Base-by-base conservation (phyloP, 2,329 filamentous ascomycete species). In the Capronia americana region DNA sequence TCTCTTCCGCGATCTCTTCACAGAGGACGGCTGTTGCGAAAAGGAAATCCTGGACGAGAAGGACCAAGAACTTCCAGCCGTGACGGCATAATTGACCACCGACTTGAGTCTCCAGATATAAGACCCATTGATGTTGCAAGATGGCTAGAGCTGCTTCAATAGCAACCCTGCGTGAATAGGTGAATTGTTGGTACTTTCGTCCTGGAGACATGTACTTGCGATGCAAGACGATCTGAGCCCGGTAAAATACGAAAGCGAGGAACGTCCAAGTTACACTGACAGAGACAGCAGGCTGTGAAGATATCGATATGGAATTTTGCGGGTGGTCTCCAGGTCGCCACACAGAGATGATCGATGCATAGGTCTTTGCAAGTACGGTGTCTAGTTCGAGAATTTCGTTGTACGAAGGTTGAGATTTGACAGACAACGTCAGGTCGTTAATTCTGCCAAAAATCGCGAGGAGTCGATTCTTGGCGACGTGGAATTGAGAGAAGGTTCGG, bases 1-100 rank as follows among this genome's bases (percentile, higher is more conserved):
- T 50, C 20, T 76, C 75, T 23, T 73, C 73, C 54, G 77, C 75
- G 20, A 81, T 73, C 62, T 83, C 81, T 2, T 83, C 74, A 44
- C 81, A 80, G 3, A 84, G 71, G 23, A 84, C 77, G 65, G 82
- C 83, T 51, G 80, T 80, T 1, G 82, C 83, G 2, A 83, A 75
- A 7, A 84, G 73, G 55, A 84, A 83, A 66, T 83, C 81, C 63
- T 82, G 79, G 2, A 77, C 77, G 57, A 80, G 75, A 2, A 83
- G 69, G 2, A 80, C 80, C 11, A 78, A 78, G 17, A 82, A 66
- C 53, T 81, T 80, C 80, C 80, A 83, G 48, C 75, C 77, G 44
- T 82, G 74, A 4, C 77, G 75, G 58, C 76, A 75, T 8, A 84
- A 66, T 5, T 75, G 75, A 0, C 80, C 79, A 0, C 78, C 79